A percentile compares a stretch with the other conserved stretches of the same genome.
These are phyloP conservation scores for Ulota crispa DNA, from an alignment of 225 moss, liverwort and hornwort genomes.

Conservation along the genomic window DNA sequence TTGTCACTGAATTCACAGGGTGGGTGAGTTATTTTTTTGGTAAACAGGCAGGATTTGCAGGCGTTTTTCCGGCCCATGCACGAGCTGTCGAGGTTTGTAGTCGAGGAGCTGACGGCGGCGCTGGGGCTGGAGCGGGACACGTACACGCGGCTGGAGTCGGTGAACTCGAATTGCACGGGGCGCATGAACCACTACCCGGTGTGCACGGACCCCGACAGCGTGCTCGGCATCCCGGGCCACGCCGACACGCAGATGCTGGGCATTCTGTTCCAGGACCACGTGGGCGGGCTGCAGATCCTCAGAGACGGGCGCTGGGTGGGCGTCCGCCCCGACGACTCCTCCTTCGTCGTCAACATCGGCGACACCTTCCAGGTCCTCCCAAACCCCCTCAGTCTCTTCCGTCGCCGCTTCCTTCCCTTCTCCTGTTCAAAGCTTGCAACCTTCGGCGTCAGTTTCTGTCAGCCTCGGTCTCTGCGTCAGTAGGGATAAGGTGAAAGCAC, in stretches of 20 bases:
- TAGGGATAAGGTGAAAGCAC: too few species aligned
- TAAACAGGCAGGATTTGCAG: constrained; percentile 31
- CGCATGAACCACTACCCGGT: constrained; percentile 58
- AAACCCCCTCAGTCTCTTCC: too few species aligned
- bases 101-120: constrained; percentile 48
- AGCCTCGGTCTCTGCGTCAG: too few species aligned
- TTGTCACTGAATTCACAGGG: too few species aligned
- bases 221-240: constrained; percentile 38
- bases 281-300: constrained; percentile 49
- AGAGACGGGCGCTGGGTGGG: constrained; percentile 48
- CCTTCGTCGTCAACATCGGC: constrained; percentile 55
- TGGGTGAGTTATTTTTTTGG: not conserved
- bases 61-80: constrained; percentile 39
- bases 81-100: constrained; percentile 36
- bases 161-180: constrained; percentile 36
- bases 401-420: too few species aligned
- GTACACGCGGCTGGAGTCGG: constrained; percentile 33
- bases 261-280: constrained; percentile 40
- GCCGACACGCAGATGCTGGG: constrained; percentile 41
- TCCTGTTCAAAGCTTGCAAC: too few species aligned
- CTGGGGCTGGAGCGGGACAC: constrained; percentile 32
- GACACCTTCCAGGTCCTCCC: constrained; percentile 42
- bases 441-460: too few species aligned
- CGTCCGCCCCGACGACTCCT: constrained; percentile 31
- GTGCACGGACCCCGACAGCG: constrained; percentile 30